A percentile compares a stretch with the other conserved stretches of the same genome.
phyloP scores from a whole-genome alignment of 1,284 basidiomycete species.

The Ceratobasidium sp. region DNA sequence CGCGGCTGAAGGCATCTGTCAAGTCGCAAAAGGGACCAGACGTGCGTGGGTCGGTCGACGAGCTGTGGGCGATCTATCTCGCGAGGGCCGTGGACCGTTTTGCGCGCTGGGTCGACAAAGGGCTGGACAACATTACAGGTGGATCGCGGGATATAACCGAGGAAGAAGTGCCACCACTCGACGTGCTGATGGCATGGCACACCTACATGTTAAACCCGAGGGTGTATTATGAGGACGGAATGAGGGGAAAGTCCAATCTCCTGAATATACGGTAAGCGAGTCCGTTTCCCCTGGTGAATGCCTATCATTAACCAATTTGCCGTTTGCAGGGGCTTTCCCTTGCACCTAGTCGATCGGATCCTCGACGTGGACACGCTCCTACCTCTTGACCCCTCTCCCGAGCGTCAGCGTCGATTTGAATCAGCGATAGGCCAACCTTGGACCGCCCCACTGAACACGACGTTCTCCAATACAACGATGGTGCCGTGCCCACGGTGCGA shows the following conservation, averaged over 20 bases:
- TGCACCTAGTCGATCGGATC: slow-evolving; percentile 43
- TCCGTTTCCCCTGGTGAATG: not conserved
- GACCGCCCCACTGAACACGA: slow-evolving; percentile 21
- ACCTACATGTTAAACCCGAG: slow-evolving; percentile 60
- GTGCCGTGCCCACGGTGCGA: slow-evolving; percentile 45
- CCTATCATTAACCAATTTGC: not conserved
- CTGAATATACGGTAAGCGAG: slow-evolving; percentile 38
- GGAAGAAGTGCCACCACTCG: slow-evolving; percentile 59
- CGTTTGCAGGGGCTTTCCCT: slow-evolving; percentile 46
- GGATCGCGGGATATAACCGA: slow-evolving; percentile 17
- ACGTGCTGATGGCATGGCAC: slow-evolving; percentile 67
- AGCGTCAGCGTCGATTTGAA: slow-evolving; percentile 44
- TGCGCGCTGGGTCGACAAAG: slow-evolving; percentile 41
- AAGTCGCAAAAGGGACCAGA: slow-evolving; percentile 44
- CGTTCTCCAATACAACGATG: slow-evolving; percentile 9
- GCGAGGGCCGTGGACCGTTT: slow-evolving; percentile 51
- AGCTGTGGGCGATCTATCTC: slow-evolving; percentile 50
- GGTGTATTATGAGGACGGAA: slow-evolving; percentile 49
- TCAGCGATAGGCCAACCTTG: slow-evolving; percentile 43
- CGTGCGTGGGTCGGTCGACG: slow-evolving; percentile 44
- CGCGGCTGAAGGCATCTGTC: slow-evolving; percentile 45
- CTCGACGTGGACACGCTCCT: slow-evolving; percentile 46
- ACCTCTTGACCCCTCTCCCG: slow-evolving; percentile 44
- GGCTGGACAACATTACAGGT: not conserved
- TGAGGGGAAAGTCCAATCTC: slow-evolving; percentile 32